Base-by-base conservation (phyloP, 768 basidiomycete species). In the Lactarius quietus region DNA sequence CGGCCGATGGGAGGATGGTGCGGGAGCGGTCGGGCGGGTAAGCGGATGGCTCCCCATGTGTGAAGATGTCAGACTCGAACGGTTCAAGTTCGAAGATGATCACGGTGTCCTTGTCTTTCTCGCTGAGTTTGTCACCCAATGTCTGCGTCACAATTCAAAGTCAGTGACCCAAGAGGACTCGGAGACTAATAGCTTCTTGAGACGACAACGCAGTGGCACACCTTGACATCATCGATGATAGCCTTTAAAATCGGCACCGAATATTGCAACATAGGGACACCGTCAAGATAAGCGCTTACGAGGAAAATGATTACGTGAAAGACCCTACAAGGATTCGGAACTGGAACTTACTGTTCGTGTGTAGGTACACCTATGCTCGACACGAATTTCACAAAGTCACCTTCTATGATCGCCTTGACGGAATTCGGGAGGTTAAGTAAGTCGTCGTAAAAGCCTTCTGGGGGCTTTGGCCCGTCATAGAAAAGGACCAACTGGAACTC, bases 381-480 rank as follows among this genome's bases (percentile, higher is more conserved):
- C 23, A 38, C 9, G 23, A 18, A 29, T 0, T 81, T 81, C 3
- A 63, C 70, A 3, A 84, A 71, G 63, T 83, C 78, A 59, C 72
- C 71, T 3, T 71, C 71, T 29, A 82, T 55, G 20, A 70, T 60
- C 2, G 26, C 15, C 53, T 55, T 33, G 12, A 6, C 26, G 7
- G 53, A 55, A n/a, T 33, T 55, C 14, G 81, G 80, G 41, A 85
- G 81, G 1, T 75, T 74, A 26, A 84, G 66, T 73, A 84, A 83
- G 15, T 77, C 78, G 64, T 86, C 83, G 65, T 85, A 86, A 29
- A 84, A 78, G 0, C 82, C 84, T 0, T 68, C 64, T 0, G 83
- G 84, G 1, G 79, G 79, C 0, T 72, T 76, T 18, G 86, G 85
- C 0, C 68, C 82, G 69, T 88, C 82, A 68, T 89, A 88, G 73